Conservation (phyloP, 768 basidiomycete genomes). For the Scleroderma bovista region DNA sequence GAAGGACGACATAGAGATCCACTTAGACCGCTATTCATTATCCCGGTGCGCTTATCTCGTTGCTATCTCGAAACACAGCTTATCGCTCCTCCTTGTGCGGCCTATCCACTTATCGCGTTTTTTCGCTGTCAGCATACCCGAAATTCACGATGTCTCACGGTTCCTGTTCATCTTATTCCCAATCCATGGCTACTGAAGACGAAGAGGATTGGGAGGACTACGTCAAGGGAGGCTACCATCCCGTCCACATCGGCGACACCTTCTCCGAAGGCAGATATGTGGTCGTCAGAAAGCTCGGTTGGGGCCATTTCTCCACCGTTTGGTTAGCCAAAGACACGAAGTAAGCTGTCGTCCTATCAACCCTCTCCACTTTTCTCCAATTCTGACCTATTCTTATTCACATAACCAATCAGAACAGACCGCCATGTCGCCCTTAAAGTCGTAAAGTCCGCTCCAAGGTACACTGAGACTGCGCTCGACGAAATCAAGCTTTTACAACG, state of each 20-base stretch:
- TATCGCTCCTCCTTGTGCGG: slow-evolving; percentile 23
- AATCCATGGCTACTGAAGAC: slow-evolving; percentile 82
- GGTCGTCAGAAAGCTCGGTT: slow-evolving; percentile 92
- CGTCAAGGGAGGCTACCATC: slow-evolving; percentile 78
- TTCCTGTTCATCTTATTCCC: slow-evolving; percentile 66
- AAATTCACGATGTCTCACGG: slow-evolving; percentile 58
- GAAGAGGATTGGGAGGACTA: slow-evolving; percentile 94
- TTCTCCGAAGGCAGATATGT: slow-evolving; percentile 85
- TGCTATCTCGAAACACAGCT: slow-evolving; percentile 20
- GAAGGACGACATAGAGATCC: slow-evolving; percentile 17
- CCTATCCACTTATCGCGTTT: slow-evolving; percentile 25
- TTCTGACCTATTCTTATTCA: slow-evolving; percentile 11
- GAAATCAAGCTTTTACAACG: slow-evolving; percentile 98
- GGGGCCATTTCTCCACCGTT: slow-evolving; percentile 93
- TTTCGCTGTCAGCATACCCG: slow-evolving; percentile 30
- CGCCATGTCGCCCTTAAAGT: slow-evolving; percentile 99
- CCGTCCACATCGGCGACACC: slow-evolving; percentile 90
- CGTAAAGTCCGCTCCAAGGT: slow-evolving; percentile 94
- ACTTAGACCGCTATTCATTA: slow-evolving; percentile 10
- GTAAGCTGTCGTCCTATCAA: slow-evolving; percentile 36
- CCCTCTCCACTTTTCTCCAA: neutral
- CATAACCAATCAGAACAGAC: slow-evolving; percentile 56
- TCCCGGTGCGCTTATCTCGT: slow-evolving; percentile 24
- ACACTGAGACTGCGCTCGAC: slow-evolving; percentile 97
- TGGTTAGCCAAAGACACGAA: slow-evolving; percentile 84